Evolutionary conservation across 108 stramenopile species (phyloP).

Genomic region (Aurantiochytrium sp.): DNA sequence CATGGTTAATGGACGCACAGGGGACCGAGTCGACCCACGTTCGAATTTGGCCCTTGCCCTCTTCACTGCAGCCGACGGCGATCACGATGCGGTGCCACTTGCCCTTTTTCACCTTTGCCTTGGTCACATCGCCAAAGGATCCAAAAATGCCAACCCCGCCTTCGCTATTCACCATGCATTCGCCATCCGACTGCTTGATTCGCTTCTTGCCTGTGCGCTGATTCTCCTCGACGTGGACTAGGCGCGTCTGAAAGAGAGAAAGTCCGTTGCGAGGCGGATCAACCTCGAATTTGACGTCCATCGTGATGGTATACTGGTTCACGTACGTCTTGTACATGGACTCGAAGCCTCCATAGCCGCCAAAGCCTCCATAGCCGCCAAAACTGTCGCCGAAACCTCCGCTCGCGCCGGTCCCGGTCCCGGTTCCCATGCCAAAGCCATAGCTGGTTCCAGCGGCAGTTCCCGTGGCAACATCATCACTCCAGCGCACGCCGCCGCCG

Average conservation of each 20-base stretch:
- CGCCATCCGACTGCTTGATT: conserved; percentile 30
- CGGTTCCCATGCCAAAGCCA: too few relatives aligned
- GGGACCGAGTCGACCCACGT: conserved; percentile 29
- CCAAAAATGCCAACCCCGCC: conserved; percentile 30
- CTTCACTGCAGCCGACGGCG: not conserved
- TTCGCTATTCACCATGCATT: conserved; percentile 22
- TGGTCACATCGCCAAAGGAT: conserved; percentile 23
- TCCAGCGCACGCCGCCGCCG: not conserved
- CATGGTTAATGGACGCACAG: not conserved
- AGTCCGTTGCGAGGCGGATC: conserved; percentile 16
- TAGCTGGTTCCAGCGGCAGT: not conserved
- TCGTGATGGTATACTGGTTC: conserved; percentile 31
- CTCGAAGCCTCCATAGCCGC: not conserved
- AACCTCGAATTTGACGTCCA: conserved; percentile 24
- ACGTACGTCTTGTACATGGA: conserved; percentile 14
- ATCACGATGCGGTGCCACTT: conserved; percentile 21
- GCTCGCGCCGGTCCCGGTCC: too few relatives aligned
- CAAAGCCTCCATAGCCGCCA: not conserved
- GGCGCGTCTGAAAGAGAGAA: conserved; percentile 23
- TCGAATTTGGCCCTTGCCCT: conserved; percentile 17
- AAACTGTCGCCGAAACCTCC: not conserved
- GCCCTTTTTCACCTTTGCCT: not conserved
- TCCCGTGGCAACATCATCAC: not conserved
- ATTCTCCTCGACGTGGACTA: conserved; percentile 26
- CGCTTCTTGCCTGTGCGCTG: conserved; percentile 19